These are phyloP conservation scores for Orbilia ellipsospora DNA, from an alignment of 2,329 filamentous ascomycete genomes.

Conservation along the genomic window DNA sequence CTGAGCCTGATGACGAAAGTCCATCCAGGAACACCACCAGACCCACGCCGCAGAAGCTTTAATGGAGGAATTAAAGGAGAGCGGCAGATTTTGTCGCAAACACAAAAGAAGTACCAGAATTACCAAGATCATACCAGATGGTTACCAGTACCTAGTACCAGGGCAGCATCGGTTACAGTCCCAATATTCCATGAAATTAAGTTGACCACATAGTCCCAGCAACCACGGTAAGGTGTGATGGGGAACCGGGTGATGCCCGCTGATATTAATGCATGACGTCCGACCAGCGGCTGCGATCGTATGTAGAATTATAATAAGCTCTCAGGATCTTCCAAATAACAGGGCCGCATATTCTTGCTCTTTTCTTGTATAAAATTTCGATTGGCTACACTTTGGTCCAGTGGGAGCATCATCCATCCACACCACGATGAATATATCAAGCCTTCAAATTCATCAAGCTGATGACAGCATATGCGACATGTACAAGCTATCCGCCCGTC, in stretches of 20 bases:
- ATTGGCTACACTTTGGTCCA: slow-evolving; percentile 3
- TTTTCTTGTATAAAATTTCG: background rate
- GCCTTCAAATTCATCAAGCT: background rate
- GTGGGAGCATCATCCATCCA: slow-evolving; percentile 4
- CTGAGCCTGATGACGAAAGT: too few relatives aligned
- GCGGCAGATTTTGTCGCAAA: slow-evolving; percentile 33
- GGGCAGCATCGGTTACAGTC: background rate
- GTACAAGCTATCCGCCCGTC: too few relatives aligned
- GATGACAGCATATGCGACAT: background rate
- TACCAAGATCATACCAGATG: background rate
- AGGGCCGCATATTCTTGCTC: background rate
- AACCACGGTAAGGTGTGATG: slow-evolving; percentile 22
- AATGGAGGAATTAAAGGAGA: slow-evolving; percentile 39
- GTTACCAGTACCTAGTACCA: too few relatives aligned
- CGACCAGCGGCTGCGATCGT: background rate
- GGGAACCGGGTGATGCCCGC: slow-evolving; percentile 21
- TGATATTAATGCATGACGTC: slow-evolving; percentile 53
- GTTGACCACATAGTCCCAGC: background rate
- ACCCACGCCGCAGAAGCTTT: slow-evolving; percentile 16
- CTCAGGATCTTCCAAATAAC: too few relatives aligned
- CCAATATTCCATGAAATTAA: background rate
- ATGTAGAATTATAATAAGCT: too few relatives aligned
- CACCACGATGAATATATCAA: background rate
- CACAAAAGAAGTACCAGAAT: slow-evolving; percentile 37
- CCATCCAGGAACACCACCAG: too few relatives aligned